Conservation (phyloP, 2,329 filamentous ascomycete species). For the Penicillium janthinellum region DNA sequence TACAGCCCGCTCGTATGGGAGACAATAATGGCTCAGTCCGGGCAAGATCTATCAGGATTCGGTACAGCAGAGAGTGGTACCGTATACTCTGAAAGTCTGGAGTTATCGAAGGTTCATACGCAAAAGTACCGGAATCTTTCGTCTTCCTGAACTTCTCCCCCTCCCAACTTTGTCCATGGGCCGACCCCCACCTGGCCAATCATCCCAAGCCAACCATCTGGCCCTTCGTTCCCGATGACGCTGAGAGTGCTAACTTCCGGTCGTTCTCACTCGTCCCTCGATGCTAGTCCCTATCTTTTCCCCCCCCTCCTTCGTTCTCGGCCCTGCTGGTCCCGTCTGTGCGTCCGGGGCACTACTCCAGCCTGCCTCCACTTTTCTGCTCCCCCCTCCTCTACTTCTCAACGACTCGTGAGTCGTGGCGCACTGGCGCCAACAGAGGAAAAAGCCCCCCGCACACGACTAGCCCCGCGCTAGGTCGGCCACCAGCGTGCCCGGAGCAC, state of each 20-base stretch:
- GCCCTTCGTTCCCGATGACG: conserved; percentile 11
- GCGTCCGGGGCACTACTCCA: conserved; percentile 3
- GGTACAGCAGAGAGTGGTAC: not conserved
- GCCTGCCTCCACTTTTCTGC: conserved; percentile 3
- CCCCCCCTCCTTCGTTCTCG: not conserved
- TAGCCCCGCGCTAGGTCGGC: not conserved
- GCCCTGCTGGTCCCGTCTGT: conserved; percentile 11
- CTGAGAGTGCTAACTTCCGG: conserved; percentile 9
- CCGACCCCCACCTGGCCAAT: conserved; percentile 11
- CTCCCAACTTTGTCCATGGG: conserved; percentile 3
- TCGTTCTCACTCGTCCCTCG: not conserved
- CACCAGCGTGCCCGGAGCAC: not conserved
- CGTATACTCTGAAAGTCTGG: not conserved
- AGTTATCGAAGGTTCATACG: not conserved
- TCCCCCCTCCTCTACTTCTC: not conserved
- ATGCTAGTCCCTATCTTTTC: conserved; percentile 1
- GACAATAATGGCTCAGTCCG: not conserved
- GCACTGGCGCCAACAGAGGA: not conserved
- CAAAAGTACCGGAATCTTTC: not conserved
- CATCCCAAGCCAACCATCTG: conserved; percentile 6
- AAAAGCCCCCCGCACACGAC: not conserved
- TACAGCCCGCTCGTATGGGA: no score
- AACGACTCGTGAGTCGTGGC: not conserved
- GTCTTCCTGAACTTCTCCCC: not conserved
- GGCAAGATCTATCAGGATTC: not conserved